Conservation (phyloP, 306 rosid species). For the Benincasa hispida region DNA sequence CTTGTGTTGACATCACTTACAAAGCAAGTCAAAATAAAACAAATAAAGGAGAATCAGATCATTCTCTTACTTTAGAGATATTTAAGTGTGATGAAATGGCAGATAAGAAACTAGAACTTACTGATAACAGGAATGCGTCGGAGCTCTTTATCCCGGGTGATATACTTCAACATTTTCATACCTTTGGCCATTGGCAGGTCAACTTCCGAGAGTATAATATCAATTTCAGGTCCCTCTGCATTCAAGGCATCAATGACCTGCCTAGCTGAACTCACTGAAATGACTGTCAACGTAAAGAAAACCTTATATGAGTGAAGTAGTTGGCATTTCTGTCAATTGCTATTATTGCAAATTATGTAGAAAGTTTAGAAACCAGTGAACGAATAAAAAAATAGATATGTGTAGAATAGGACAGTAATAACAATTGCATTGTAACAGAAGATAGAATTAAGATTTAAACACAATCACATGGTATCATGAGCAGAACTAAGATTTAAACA, state of each 20-base stretch:
- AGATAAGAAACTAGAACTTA: constrained; percentile 17
- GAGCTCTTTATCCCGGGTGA: constrained; percentile 61
- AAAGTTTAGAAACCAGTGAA: neutral
- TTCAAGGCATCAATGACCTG: constrained; percentile 93
- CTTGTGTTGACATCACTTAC: constrained; percentile 95
- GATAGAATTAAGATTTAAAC: neutral
- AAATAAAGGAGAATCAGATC: constrained; percentile 13
- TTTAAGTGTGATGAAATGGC: neutral
- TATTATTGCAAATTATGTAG: neutral
- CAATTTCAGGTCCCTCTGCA: constrained; percentile 84
- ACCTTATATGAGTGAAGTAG: neutral
- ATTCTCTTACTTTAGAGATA: neutral
- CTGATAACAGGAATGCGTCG: constrained; percentile 89
- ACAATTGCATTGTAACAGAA: neutral
- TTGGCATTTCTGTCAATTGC: neutral
- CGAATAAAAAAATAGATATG: neutral
- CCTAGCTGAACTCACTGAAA: constrained; percentile 63
- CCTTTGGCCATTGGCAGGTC: constrained; percentile 88
- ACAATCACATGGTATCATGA: neutral
- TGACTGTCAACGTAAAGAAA: constrained; percentile 31
- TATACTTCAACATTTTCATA: constrained; percentile 81
- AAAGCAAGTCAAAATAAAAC: constrained; percentile 14
- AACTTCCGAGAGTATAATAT: constrained; percentile 80
- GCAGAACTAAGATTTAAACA: neutral
- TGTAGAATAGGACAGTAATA: neutral